These are phyloP conservation scores for Dictyostelium capitatum DNA, from an alignment of 78 protist genomes.

Conservation along the genomic window DNA sequence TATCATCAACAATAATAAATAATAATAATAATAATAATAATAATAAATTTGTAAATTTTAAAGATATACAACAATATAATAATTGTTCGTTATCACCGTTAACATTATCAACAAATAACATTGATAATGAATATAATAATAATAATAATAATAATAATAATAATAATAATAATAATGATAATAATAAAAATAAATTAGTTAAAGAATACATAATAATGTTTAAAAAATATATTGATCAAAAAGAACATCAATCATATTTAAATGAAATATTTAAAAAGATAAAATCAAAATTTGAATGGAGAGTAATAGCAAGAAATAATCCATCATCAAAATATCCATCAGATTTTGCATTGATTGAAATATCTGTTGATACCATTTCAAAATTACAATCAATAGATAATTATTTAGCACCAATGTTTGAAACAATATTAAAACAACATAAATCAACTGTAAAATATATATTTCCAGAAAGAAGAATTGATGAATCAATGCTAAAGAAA, in stretches of 20 bases:
- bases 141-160: background rate
- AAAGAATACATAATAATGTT: constrained; percentile 71
- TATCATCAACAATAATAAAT: background rate
- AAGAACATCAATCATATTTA: constrained; percentile 37
- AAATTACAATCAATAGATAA: background rate
- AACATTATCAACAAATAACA: background rate
- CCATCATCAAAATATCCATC: constrained; percentile 66
- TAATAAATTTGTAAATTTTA: constrained; percentile 10
- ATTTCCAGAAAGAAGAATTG: constrained; percentile 27
- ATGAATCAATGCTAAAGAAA: constrained; percentile 43
- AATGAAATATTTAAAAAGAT: constrained; percentile 10
- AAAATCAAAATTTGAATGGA: constrained; percentile 17
- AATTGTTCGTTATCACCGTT: background rate
- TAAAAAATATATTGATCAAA: constrained; percentile 52
- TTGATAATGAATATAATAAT: background rate
- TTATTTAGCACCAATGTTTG: background rate
- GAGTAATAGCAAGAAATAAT: constrained; percentile 42
- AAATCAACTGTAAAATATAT: background rate
- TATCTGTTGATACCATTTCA: background rate
- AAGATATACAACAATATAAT: background rate
- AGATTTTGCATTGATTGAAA: constrained; percentile 52
- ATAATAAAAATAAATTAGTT: background rate
- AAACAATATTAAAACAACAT: background rate
- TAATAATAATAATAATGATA: background rate
- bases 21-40: background rate